Evolutionary conservation across 805 yeast genomes (phyloP).

Genomic region (Candida silvicultrix): DNA sequence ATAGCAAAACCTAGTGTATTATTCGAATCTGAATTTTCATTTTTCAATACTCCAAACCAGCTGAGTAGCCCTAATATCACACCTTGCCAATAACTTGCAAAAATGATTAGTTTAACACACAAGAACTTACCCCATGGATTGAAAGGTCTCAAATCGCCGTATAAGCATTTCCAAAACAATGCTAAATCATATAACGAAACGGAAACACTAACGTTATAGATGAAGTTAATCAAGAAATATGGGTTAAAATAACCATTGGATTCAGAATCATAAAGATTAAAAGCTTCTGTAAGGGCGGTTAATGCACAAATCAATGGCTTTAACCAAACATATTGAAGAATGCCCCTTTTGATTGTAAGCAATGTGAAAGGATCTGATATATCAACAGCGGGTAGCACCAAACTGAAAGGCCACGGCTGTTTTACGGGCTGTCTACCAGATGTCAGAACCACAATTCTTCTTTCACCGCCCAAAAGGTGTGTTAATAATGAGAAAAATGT

Average conservation of each 20-base stretch:
- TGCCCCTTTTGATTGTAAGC: conserved; percentile 71
- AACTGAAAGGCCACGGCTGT: conserved; percentile 52
- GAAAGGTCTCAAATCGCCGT: conserved; percentile 66
- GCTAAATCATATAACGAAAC: conserved; percentile 81
- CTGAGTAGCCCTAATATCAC: conserved; percentile 48
- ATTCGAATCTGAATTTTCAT: conserved; percentile 26
- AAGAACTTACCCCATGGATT: conserved; percentile 90
- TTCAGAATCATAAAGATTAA: conserved; percentile 45
- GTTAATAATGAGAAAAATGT: conserved; percentile 84
- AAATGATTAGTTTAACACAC: conserved; percentile 88
- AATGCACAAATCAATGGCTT: conserved; percentile 74
- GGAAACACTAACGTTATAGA: conserved; percentile 78
- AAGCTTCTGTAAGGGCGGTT: conserved; percentile 38
- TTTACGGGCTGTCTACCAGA: conserved; percentile 66
- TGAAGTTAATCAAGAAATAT: conserved; percentile 56
- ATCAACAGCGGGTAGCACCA: conserved; percentile 55
- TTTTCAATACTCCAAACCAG: conserved; percentile 37
- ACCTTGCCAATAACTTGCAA: conserved; percentile 98
- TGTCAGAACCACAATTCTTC: conserved; percentile 66
- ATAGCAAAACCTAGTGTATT: conserved; percentile 46
- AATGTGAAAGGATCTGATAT: conserved; percentile 83
- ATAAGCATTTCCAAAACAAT: conserved; percentile 88
- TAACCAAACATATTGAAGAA: conserved; percentile 91
- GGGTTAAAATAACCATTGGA: conserved; percentile 41
- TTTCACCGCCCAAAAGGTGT: conserved; percentile 85